Base-by-base conservation (phyloP, 2,329 filamentous ascomycete species). In the Cytospora mali region DNA sequence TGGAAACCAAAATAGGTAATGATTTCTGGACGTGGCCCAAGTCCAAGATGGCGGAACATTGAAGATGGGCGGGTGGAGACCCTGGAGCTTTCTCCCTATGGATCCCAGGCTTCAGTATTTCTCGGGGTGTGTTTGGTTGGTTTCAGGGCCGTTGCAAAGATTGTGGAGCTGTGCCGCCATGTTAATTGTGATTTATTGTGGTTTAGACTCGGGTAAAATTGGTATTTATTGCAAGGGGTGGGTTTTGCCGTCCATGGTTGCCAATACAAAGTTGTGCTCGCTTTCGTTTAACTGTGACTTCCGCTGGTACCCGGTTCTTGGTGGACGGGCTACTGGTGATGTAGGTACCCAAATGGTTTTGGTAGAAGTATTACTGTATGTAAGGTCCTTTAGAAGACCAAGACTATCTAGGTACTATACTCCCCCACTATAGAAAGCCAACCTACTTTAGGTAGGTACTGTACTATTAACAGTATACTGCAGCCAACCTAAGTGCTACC, bases 91-190 rank as follows among this genome's bases (percentile, higher is more conserved):
- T 13, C n/a, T 46, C 7, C 6, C 18, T 46, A 16, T 50, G 35
- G 52, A 25, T 21, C 42, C 54, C 35, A 64, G 62, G 62, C 62
- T 57, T 58, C 62, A 56, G 55, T 51, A 64, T 64, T 64, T 61
- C 50, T 39, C 29, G n/a, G 33, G 25, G 49, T 57, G 53, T 64
- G 42, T 53, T 62, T 64, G 62, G 62, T 39, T 50, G 53, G 27
- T 11, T 23, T 64, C 50, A 46, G 49, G 48, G 55, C 62, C 58
- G 62, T 58, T 33, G 28, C 54, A 62, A 39, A 48, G 35, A n/a
- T 52, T 48, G 49, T 58, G 62, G 62, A 48, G 57, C 35, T 52
- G 50, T 46, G 27, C 56, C 25, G 56, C 56, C n/a, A n/a, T n/a
- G n/a, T n/a, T n/a, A n/a, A n/a, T n/a, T n/a, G n/a, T n/a, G n/a